These are phyloP conservation scores for Talaromyces funiculosus DNA, from an alignment of 2,329 filamentous ascomycete genomes.

Conservation along the genomic window DNA sequence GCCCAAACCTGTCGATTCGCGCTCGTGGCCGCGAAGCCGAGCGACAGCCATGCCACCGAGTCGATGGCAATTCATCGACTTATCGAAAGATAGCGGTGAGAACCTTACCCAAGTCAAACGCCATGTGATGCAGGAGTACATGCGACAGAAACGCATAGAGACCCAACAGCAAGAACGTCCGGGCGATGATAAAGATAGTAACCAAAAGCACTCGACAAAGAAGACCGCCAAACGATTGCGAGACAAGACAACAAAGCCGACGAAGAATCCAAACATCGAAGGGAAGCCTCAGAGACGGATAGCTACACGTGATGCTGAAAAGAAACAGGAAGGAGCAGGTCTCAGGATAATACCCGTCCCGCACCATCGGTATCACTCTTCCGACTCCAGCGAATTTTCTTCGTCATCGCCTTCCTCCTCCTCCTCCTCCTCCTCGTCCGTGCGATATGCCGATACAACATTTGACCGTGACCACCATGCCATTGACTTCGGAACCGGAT, in stretches of 20 bases:
- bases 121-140: conserved; percentile 42
- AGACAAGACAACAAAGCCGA: conserved; percentile 1
- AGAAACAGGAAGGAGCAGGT: neutral
- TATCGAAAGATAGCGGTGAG: conserved; percentile 29
- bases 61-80: conserved; percentile 39
- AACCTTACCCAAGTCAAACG: conserved; percentile 39
- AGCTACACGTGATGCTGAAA: neutral
- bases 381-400: neutral
- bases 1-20: neutral
- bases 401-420: neutral
- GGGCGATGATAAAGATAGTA: neutral
- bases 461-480: conserved; percentile 2
- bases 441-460: neutral
- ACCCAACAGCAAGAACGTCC: conserved; percentile 11
- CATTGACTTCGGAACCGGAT: conserved; percentile 1
- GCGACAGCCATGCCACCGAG: conserved; percentile 6
- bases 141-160: conserved; percentile 30
- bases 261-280: neutral
- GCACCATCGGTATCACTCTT: neutral
- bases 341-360: neutral
- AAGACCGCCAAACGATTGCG: neutral
- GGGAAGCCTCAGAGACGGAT: neutral
- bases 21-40: neutral
- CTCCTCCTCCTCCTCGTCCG: neutral
- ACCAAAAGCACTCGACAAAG: neutral